A percentile compares a stretch with the other conserved stretches of the same genome.
Evolutionary conservation across 352 stramenopile species (phyloP).

Genomic region (Globisporangium heterothallicum): DNA sequence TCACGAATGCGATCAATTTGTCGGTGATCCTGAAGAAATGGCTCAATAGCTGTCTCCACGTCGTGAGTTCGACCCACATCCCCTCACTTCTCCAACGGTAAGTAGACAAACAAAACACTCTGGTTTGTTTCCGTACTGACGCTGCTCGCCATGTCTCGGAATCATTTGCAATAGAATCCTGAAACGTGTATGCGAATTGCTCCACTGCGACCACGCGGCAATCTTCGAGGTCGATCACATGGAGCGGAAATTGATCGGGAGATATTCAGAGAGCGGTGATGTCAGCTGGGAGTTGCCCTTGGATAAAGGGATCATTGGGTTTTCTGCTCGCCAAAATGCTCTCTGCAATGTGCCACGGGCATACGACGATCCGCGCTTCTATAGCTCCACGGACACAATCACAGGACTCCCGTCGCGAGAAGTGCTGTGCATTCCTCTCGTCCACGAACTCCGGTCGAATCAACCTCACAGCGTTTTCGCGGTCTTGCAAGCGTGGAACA

Average conservation of each 20-base stretch:
- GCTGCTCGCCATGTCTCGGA: not conserved
- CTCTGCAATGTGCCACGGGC: conserved; percentile 58
- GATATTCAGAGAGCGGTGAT: conserved; percentile 33
- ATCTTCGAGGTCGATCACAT: conserved; percentile 56
- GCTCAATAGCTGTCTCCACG: conserved; percentile 58
- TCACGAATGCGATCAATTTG: conserved; percentile 71
- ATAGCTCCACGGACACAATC: conserved; percentile 69
- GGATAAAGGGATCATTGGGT: conserved; percentile 65
- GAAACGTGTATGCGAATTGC: conserved; percentile 45
- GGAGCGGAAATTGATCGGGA: conserved; percentile 25
- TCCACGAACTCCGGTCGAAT: conserved; percentile 39
- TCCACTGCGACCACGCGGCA: conserved; percentile 69
- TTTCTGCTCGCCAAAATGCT: conserved; percentile 40
- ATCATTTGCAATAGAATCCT: conserved; percentile 25
- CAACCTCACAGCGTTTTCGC: conserved; percentile 43
- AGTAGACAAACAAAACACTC: not conserved
- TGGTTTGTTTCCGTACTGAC: no score
- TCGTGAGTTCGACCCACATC: conserved; percentile 49
- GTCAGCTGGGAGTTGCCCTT: conserved; percentile 58
- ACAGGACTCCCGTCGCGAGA: conserved; percentile 50
- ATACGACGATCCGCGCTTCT: conserved; percentile 73
- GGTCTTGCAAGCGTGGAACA: conserved; percentile 70
- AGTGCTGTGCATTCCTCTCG: conserved; percentile 60
- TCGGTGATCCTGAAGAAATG: conserved; percentile 67
- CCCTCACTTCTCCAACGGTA: conserved; percentile 33